Evolutionary conservation across 2,329 filamentous ascomycete genomes (phyloP).

Genomic region (Clarireedia homoeocarpa): DNA sequence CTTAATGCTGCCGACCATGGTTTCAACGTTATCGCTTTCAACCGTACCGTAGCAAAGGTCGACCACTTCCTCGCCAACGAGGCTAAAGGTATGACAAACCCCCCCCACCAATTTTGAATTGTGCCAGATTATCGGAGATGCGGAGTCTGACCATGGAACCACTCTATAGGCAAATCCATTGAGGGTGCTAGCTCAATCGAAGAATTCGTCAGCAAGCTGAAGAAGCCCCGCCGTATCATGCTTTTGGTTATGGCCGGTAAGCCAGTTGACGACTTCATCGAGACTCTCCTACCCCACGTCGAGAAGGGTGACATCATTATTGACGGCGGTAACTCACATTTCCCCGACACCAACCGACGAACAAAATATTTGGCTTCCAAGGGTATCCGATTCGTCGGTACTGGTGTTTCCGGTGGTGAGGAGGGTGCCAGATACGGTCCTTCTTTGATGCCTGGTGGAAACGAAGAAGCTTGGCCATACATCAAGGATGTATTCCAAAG

Average conservation of each 20-base stretch:
- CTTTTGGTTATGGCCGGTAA: constrained; percentile 97
- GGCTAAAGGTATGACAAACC: constrained; percentile 57
- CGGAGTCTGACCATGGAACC: constrained; percentile 8
- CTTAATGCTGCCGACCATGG: constrained; percentile 84
- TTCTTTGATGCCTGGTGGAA: constrained; percentile 97
- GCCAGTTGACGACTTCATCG: constrained; percentile 98
- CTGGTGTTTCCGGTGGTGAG: constrained; percentile 97
- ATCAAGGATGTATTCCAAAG: constrained; percentile 99
- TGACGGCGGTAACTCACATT: constrained; percentile 98
- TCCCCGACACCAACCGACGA: constrained; percentile 96
- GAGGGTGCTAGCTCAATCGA: constrained; percentile 87
- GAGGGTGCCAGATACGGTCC: constrained; percentile 97
- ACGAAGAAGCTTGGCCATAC: constrained; percentile 94
- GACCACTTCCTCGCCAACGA: constrained; percentile 88
- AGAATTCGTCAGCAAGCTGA: constrained; percentile 95
- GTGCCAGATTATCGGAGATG: neutral
- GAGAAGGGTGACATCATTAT: constrained; percentile 96
- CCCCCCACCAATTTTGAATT: neutral
- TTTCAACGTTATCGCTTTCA: constrained; percentile 97
- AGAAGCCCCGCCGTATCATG: constrained; percentile 96
- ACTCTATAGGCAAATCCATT: constrained; percentile 68
- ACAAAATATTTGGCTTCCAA: constrained; percentile 79
- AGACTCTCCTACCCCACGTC: constrained; percentile 78
- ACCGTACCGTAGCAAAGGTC: constrained; percentile 98
- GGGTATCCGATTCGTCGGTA: constrained; percentile 92